These are phyloP conservation scores for Penicillium hesseltinei DNA, from an alignment of 2,329 filamentous ascomycete species.

Conservation along the genomic window DNA sequence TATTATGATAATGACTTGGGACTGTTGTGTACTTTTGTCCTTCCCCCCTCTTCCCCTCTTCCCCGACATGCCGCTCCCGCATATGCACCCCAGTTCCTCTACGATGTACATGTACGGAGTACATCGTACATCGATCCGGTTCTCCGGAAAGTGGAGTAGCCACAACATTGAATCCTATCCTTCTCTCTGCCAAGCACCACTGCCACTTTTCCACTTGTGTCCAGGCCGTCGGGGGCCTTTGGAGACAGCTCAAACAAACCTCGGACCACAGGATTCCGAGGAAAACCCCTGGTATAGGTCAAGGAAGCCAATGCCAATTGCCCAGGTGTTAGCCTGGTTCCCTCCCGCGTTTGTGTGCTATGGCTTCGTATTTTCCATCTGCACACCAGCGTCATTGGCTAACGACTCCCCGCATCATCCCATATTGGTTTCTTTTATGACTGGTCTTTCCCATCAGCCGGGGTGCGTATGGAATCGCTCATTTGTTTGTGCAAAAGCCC, in stretches of 20 bases:
- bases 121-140: background rate
- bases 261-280: constrained; percentile 1
- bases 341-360: background rate
- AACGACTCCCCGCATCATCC: background rate
- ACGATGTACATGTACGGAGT: background rate
- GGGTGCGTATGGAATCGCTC: background rate
- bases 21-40: background rate
- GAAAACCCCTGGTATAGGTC: background rate
- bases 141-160: background rate
- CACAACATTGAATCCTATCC: background rate
- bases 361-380: background rate
- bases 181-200: background rate
- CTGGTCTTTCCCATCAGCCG: background rate
- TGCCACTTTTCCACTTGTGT: background rate
- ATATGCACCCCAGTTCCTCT: background rate
- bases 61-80: background rate
- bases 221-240: background rate
- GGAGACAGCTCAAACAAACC: background rate
- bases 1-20: background rate
- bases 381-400: constrained; percentile 1
- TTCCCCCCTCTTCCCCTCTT: background rate
- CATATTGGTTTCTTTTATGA: background rate
- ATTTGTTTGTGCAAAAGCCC: background rate
- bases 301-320: background rate
- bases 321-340: background rate